Conservation (phyloP, 352 stramenopile genomes). For the Plasmopara viticola region DNA sequence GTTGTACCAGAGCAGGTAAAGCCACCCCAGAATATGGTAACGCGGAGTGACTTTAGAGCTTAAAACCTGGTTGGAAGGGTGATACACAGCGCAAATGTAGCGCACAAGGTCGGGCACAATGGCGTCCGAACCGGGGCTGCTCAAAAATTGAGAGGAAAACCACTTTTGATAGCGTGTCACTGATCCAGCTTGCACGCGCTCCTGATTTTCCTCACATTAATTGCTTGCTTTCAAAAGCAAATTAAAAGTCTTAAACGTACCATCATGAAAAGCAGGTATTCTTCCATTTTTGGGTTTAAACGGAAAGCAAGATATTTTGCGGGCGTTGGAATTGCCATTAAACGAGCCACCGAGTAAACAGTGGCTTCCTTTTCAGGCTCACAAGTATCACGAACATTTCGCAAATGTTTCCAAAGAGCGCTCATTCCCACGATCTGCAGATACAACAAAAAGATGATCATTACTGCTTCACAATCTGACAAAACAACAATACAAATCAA, state of each 20-base stretch:
- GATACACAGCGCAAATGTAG: slow-evolving; percentile 80
- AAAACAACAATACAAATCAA: neutral
- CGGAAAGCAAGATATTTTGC: slow-evolving; percentile 73
- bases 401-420: slow-evolving; percentile 71
- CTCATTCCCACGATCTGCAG: slow-evolving; percentile 72
- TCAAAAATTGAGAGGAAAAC: slow-evolving; percentile 81
- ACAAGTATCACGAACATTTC: slow-evolving; percentile 47
- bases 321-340: slow-evolving; percentile 72
- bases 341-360: slow-evolving; percentile 53
- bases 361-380: slow-evolving; percentile 40
- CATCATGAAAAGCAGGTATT: slow-evolving; percentile 85
- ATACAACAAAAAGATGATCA: slow-evolving; percentile 6
- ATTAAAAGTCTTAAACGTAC: slow-evolving; percentile 18
- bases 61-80: slow-evolving; percentile 76
- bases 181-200: slow-evolving; percentile 64
- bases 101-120: slow-evolving; percentile 77
- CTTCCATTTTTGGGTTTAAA: slow-evolving; percentile 81
- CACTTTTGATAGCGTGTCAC: slow-evolving; percentile 84
- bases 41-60: slow-evolving; percentile 78
- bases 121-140: slow-evolving; percentile 50
- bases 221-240: neutral
- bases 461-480: neutral
- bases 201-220: slow-evolving; percentile 16
- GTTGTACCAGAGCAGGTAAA: slow-evolving; percentile 77
- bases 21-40: slow-evolving; percentile 81